These are phyloP conservation scores for Pyronema domesticum DNA, from an alignment of 495 filamentous ascomycete species.

Conservation along the genomic window DNA sequence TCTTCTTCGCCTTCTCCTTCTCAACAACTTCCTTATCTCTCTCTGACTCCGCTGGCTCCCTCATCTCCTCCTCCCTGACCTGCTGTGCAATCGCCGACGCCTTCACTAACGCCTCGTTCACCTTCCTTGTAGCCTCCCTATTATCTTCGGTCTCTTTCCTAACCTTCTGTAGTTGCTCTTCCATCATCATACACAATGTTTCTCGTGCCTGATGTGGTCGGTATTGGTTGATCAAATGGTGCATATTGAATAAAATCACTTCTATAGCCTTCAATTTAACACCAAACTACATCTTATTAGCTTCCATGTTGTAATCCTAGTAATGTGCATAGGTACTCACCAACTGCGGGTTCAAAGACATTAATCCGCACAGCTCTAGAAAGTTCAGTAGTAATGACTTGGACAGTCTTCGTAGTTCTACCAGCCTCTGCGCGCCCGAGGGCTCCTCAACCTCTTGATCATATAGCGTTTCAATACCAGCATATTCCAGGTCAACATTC, in stretches of 20 bases:
- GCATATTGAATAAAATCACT: slow-evolving; percentile 68
- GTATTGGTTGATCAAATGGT: slow-evolving; percentile 83
- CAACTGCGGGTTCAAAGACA: slow-evolving; percentile 44
- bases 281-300: slow-evolving; percentile 22
- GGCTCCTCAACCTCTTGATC: slow-evolving; percentile 26
- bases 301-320: no score
- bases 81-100: slow-evolving; percentile 4
- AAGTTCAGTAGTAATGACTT: slow-evolving; percentile 74
- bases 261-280: slow-evolving; percentile 59
- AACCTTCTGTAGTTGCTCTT: slow-evolving; percentile 59
- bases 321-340: slow-evolving; percentile 19
- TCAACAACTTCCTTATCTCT: slow-evolving; percentile 11
- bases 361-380: slow-evolving; percentile 55
- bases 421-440: slow-evolving; percentile 40
- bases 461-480: slow-evolving; percentile 53
- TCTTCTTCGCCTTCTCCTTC: slow-evolving; percentile 14
- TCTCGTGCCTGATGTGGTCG: slow-evolving; percentile 90
- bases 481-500: slow-evolving; percentile 48
- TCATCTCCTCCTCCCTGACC: slow-evolving; percentile 7
- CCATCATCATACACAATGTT: slow-evolving; percentile 78
- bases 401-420: slow-evolving; percentile 59
- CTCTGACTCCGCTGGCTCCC: slow-evolving; percentile 4
- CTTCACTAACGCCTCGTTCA: slow-evolving; percentile 48
- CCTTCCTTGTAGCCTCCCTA: slow-evolving; percentile 48
- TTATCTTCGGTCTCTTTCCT: slow-evolving; percentile 65